Conservation (phyloP, 2,329 filamentous ascomycete species). For the Fusarium nodosum region DNA sequence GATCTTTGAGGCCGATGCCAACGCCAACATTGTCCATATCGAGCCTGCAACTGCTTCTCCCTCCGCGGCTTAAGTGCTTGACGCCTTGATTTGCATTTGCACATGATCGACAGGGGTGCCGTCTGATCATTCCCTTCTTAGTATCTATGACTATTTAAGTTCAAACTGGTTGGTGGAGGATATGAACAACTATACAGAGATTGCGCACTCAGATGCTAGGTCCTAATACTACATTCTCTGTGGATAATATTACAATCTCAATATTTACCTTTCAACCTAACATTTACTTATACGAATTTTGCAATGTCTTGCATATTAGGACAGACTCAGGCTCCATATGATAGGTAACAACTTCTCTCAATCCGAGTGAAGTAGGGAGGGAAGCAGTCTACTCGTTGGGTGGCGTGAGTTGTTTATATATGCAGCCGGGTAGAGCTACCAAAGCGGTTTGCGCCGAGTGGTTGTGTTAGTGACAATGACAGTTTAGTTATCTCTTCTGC, state of each 20-base stretch:
- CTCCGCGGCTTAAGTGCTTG: slow-evolving; percentile 1
- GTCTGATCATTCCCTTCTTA: background rate
- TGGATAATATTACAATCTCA: background rate
- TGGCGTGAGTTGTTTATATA: background rate
- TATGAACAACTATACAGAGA: background rate
- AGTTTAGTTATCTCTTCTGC: no score
- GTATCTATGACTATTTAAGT: background rate
- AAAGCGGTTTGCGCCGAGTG: no score
- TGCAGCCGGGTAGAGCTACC: no score
- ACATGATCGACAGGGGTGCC: background rate
- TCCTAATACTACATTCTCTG: slow-evolving; percentile 26
- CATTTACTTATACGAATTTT: background rate
- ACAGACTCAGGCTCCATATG: fast-evolving
- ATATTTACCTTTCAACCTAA: background rate
- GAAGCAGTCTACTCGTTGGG: background rate
- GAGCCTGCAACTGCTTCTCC: slow-evolving; percentile 16
- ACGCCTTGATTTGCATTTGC: background rate
- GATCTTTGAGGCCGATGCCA: slow-evolving; percentile 35
- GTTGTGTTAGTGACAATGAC: no score
- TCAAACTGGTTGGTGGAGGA: slow-evolving; percentile 11
- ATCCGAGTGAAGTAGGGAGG: background rate
- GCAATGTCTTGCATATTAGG: background rate
- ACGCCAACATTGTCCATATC: slow-evolving; percentile 42
- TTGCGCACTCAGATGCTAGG: slow-evolving; percentile 8
- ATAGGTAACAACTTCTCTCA: background rate